Percentiles rank a stretch among this genome's conserved stretches.
phyloP scores from a whole-genome alignment of 1,284 basidiomycete genomes.

The Rhodotorula sp. region DNA sequence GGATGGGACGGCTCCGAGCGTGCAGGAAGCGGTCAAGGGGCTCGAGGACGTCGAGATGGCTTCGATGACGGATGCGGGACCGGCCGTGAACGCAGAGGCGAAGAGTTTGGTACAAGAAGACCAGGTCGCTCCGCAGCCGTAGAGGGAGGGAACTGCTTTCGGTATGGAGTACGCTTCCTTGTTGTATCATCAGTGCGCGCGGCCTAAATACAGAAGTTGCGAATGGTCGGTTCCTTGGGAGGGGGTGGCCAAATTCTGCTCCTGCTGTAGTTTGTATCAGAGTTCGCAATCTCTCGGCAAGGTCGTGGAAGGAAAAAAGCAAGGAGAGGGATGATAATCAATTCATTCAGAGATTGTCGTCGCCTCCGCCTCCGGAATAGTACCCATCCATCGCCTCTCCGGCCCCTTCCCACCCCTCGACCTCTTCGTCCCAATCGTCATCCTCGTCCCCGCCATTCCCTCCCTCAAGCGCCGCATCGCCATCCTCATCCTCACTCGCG shows the following conservation, averaged over 20 bases:
- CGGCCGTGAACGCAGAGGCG: conserved; percentile 15
- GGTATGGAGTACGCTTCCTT: too few species aligned
- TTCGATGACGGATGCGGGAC: conserved; percentile 7
- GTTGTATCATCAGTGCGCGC: conserved; percentile 1
- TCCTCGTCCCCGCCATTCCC: conserved; percentile 18
- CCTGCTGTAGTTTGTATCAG: too few species aligned
- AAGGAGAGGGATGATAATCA: too few species aligned
- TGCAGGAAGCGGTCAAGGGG: conserved; percentile 15
- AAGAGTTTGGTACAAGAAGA: conserved; percentile 15
- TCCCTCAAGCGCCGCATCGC: conserved; percentile 6
- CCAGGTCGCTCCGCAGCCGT: neutral
- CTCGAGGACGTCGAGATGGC: conserved; percentile 8
- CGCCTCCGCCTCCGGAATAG: conserved; percentile 7
- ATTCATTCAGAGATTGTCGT: conserved; percentile 13
- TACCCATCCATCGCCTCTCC: conserved; percentile 40
- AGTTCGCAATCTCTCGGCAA: neutral
- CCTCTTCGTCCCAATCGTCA: conserved; percentile 39
- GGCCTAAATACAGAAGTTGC: too few species aligned
- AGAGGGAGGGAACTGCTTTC: neutral
- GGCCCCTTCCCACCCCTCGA: conserved; percentile 35
- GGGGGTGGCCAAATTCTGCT: too few species aligned
- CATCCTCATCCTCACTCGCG: conserved; percentile 15
- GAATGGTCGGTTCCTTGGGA: neutral
- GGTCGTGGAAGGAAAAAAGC: too few species aligned
- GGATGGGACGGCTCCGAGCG: neutral